These are phyloP conservation scores for Kregervanrija fluxuum DNA, from an alignment of 805 yeast species.

Conservation along the genomic window DNA sequence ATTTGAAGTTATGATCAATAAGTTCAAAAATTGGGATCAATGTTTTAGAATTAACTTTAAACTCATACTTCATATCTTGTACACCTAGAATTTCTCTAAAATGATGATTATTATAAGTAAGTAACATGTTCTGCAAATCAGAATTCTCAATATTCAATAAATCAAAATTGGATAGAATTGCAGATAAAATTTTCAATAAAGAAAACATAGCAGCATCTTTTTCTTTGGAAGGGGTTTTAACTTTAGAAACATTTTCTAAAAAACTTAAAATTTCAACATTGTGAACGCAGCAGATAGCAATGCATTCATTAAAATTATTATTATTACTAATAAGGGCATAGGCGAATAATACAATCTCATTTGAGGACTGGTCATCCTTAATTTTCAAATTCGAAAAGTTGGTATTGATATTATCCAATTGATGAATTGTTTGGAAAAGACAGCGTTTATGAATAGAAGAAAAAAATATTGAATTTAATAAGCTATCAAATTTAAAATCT, in stretches of 20 bases:
- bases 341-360: too few species aligned
- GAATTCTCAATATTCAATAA: constrained; percentile 1
- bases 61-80: constrained; percentile 10
- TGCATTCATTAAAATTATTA: too few species aligned
- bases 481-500: constrained; percentile 10
- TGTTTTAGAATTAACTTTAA: constrained; percentile 12
- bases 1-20: constrained; percentile 25
- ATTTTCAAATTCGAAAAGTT: too few species aligned
- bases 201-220: constrained; percentile 8
- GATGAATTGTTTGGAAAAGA: too few species aligned
- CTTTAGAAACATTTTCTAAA: constrained; percentile 2
- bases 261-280: not conserved
- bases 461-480: constrained; percentile 8
- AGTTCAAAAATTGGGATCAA: constrained; percentile 24
- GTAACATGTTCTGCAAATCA: not conserved
- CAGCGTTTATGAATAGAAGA: constrained; percentile 6
- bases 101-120: constrained; percentile 10
- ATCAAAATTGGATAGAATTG: constrained; percentile 6
- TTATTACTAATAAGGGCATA: too few species aligned
- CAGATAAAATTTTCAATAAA: constrained; percentile 3
- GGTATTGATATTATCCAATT: too few species aligned
- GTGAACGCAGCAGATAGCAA: not conserved
- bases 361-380: too few species aligned
- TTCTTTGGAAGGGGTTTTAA: not conserved
- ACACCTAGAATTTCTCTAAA: constrained; percentile 16